phyloP scores from a whole-genome alignment of 768 basidiomycete genomes.

The Phylloporus arenicola region DNA sequence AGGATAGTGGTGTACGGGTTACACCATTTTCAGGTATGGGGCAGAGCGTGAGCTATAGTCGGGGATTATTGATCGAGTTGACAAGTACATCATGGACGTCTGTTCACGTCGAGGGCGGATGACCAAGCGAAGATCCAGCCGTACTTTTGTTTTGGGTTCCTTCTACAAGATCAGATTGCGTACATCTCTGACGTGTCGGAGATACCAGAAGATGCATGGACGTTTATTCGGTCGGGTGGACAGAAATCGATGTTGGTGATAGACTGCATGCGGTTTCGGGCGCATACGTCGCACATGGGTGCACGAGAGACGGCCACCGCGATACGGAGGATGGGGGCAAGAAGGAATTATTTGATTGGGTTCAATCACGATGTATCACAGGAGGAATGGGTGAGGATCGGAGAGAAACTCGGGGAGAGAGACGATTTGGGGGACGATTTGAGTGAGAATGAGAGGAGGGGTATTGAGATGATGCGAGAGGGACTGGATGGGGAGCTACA shows the following conservation, averaged over 20 bases:
- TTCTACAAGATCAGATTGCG: conserved; percentile 56
- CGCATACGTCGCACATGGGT: conserved; percentile 79
- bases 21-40: conserved; percentile 62
- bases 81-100: conserved; percentile 69
- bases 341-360: conserved; percentile 66
- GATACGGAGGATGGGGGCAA: conserved; percentile 53
- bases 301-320: conserved; percentile 54
- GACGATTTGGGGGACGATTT: conserved; percentile 15
- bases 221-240: conserved; percentile 32
- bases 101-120: conserved; percentile 40
- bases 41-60: background rate
- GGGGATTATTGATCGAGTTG: conserved; percentile 2
- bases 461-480: conserved; percentile 43
- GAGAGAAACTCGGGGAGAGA: conserved; percentile 43
- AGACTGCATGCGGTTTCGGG: conserved; percentile 64
- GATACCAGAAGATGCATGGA: conserved; percentile 73
- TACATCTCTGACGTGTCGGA: conserved; percentile 83
- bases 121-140: conserved; percentile 37
- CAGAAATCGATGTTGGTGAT: conserved; percentile 56
- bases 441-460: conserved; percentile 35
- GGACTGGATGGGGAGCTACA: conserved; percentile 39
- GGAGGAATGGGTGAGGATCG: conserved; percentile 67
- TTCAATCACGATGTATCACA: conserved; percentile 76
- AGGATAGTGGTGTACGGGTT: conserved; percentile 54
- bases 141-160: conserved; percentile 65